phyloP scores from a whole-genome alignment of 306 rosid species.

The Quercus ilex region DNA sequence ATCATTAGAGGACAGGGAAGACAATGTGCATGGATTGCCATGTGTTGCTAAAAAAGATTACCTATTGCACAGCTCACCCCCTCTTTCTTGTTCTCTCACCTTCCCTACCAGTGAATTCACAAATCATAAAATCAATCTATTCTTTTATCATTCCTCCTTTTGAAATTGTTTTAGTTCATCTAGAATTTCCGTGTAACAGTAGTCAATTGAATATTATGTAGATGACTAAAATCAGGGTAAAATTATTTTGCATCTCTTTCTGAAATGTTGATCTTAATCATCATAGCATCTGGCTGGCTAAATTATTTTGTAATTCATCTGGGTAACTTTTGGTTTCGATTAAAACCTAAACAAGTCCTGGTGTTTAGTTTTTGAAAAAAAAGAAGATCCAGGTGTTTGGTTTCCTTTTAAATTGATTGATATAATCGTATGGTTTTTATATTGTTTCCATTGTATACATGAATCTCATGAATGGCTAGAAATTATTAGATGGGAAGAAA shows the following conservation, averaged over 20 bases:
- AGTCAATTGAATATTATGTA: neutral
- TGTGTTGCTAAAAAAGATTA: neutral
- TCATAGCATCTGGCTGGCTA: neutral
- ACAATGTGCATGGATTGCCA: neutral
- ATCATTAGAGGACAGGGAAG: neutral
- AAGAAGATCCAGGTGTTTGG: neutral
- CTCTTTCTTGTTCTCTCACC: neutral
- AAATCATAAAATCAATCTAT: neutral
- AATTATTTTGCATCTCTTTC: neutral
- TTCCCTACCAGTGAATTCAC: neutral
- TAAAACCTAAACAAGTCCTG: neutral
- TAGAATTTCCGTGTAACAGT: neutral
- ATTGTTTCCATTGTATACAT: neutral
- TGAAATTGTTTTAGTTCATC: neutral
- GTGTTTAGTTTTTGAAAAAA: neutral
- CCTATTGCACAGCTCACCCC: neutral
- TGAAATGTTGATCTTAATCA: neutral
- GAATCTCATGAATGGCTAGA: neutral
- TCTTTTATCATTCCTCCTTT: neutral
- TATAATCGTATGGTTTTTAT: neutral
- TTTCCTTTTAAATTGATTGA: neutral
- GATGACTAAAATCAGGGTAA: neutral
- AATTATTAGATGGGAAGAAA: too few species aligned
- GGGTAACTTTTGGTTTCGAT: neutral
- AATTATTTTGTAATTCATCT: neutral